These are phyloP conservation scores for Peronospora belbahrii DNA, from an alignment of 352 stramenopile species.

Conservation along the genomic window DNA sequence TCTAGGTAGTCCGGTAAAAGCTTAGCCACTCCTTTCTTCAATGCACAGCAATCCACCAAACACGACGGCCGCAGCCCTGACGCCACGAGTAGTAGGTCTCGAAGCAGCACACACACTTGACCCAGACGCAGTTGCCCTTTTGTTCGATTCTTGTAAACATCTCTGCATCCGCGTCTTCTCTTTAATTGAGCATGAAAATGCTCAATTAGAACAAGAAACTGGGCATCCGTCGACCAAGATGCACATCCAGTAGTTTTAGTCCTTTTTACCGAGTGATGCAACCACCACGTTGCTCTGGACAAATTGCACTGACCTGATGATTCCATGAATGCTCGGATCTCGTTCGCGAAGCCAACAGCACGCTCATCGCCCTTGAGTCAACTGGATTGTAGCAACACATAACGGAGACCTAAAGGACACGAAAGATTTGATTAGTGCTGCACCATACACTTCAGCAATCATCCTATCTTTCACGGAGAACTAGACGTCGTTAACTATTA, in stretches of 20 bases:
- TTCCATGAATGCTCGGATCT: too few relatives aligned
- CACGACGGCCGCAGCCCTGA: too few relatives aligned
- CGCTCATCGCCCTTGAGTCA: constrained; percentile 11
- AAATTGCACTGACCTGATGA: too few relatives aligned
- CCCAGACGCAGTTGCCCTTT: constrained; percentile 5
- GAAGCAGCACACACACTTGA: constrained; percentile 29
- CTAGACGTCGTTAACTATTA: too few relatives aligned
- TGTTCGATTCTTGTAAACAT: constrained; percentile 1
- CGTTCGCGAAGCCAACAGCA: constrained; percentile 21
- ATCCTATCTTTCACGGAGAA: too few relatives aligned
- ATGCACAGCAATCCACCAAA: too few relatives aligned
- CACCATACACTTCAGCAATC: constrained; percentile 12
- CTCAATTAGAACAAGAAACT: constrained; percentile 8
- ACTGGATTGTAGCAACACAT: constrained; percentile 1
- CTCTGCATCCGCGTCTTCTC: background rate
- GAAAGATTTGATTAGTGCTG: constrained; percentile 9
- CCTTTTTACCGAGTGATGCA: background rate
- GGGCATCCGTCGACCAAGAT: constrained; percentile 7
- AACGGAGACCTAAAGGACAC: too few relatives aligned
- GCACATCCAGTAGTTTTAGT: background rate
- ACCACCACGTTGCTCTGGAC: constrained; percentile 15
- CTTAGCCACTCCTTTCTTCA: constrained; percentile 17
- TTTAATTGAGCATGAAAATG: constrained; percentile 14
- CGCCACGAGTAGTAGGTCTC: constrained; percentile 28
- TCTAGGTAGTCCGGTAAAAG: constrained; percentile 19